Evolutionary conservation across 1,284 basidiomycete species (phyloP).

Genomic region (Moesziomyces aphidis): DNA sequence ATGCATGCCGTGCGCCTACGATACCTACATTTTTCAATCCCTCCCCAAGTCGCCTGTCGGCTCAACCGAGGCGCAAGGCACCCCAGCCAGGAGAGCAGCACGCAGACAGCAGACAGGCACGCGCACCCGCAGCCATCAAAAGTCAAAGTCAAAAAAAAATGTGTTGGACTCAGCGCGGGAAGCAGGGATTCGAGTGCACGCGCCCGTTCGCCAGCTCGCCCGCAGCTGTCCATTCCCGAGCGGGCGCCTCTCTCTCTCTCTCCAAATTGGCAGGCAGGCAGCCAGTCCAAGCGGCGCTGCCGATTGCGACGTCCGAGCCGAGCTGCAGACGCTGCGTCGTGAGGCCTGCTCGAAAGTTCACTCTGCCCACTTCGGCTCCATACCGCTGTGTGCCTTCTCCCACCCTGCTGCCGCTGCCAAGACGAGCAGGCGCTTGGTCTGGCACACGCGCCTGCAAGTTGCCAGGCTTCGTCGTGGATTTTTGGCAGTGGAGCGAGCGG

Average conservation of each 20-base stretch:
- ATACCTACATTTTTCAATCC: background rate
- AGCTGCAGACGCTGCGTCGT: background rate
- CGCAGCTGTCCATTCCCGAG: background rate
- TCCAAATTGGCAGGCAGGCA: background rate
- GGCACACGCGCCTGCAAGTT: no score
- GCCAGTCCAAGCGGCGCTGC: no score
- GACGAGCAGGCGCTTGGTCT: no score
- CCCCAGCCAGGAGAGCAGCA: background rate
- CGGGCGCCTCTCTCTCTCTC: no score
- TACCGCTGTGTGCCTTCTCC: background rate
- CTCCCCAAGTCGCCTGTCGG: background rate
- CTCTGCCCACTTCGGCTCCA: background rate
- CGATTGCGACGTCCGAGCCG: background rate
- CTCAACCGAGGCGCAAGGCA: background rate
- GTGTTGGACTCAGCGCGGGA: background rate
- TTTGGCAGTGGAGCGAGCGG: no score
- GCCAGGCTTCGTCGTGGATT: no score
- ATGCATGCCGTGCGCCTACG: background rate
- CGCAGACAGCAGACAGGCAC: background rate
- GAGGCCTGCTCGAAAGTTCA: background rate
- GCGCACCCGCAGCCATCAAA: background rate
- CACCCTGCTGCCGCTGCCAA: no score
- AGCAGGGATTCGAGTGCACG: background rate
- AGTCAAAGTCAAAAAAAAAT: background rate
- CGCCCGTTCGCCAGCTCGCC: background rate